These are phyloP conservation scores for Iris pallida DNA, from an alignment of 116 monocot species.

Conservation along the genomic window DNA sequence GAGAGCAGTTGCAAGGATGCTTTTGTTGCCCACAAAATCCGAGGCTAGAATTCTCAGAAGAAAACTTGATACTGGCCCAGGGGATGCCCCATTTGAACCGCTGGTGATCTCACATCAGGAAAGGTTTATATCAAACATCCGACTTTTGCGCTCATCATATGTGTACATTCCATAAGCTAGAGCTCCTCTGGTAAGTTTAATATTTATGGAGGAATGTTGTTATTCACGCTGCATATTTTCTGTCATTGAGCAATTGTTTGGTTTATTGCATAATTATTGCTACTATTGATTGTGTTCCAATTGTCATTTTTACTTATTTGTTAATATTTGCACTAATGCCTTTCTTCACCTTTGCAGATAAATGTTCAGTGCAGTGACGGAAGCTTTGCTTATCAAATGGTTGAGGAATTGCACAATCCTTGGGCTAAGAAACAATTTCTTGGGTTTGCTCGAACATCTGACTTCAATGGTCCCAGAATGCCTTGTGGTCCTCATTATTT, in stretches of 20 bases:
- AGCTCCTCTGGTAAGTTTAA: conserved; percentile 81
- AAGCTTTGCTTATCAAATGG: conserved; percentile 66
- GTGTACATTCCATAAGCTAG: conserved; percentile 80
- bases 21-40: conserved; percentile 62
- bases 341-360: conserved; percentile 48
- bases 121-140: conserved; percentile 61
- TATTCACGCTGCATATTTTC: background rate
- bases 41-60: conserved; percentile 52
- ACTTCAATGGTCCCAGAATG: conserved; percentile 73
- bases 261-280: background rate
- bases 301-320: background rate
- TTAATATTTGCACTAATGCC: background rate
- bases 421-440: conserved; percentile 76
- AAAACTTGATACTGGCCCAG: conserved; percentile 52
- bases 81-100: conserved; percentile 54
- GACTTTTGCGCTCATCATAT: conserved; percentile 70
- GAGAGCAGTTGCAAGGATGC: conserved; percentile 68
- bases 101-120: conserved; percentile 69
- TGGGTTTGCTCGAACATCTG: conserved; percentile 89
- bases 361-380: conserved; percentile 68
- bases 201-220: background rate
- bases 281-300: background rate
- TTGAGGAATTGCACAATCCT: conserved; percentile 80
- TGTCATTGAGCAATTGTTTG: background rate
- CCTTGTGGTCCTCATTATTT: conserved; percentile 60